Evolutionary conservation across 805 yeast species (phyloP).

Genomic region (fission yeast (Schizosaccharomyces pombe)): DNA sequence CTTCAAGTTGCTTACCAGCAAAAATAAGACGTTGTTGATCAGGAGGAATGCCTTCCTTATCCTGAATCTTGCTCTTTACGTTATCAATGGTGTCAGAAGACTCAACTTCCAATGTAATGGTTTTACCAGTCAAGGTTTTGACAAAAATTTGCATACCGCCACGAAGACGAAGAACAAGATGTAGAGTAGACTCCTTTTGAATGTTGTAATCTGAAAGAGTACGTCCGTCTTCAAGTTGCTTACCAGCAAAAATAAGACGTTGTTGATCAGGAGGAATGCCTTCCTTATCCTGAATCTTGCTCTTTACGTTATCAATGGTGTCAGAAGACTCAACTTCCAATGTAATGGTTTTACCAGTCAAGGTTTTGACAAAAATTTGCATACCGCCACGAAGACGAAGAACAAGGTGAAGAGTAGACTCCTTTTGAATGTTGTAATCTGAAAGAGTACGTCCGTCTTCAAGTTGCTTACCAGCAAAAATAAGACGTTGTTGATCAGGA

Average conservation of each 20-base stretch:
- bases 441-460: conserved; percentile 93
- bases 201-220: conserved; percentile 85
- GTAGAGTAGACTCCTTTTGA: conserved; percentile 77
- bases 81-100: conserved; percentile 89
- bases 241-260: conserved; percentile 85
- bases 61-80: conserved; percentile 86
- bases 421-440: conserved; percentile 96
- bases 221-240: conserved; percentile 88
- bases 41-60: conserved; percentile 91
- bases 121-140: conserved; percentile 74
- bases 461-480: conserved; percentile 87
- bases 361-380: conserved; percentile 77
- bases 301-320: conserved; percentile 83
- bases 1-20: conserved; percentile 92
- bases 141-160: conserved; percentile 90
- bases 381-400: conserved; percentile 97
- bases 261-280: conserved; percentile 95
- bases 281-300: conserved; percentile 88
- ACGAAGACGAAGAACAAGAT: conserved; percentile 66
- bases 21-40: conserved; percentile 89
- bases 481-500: conserved; percentile 91
- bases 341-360: conserved; percentile 79
- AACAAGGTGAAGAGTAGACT: conserved; percentile 86
- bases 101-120: conserved; percentile 73
- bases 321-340: conserved; percentile 81